These are phyloP conservation scores for Phytophthora multivora DNA, from an alignment of 352 stramenopile genomes.

Conservation along the genomic window DNA sequence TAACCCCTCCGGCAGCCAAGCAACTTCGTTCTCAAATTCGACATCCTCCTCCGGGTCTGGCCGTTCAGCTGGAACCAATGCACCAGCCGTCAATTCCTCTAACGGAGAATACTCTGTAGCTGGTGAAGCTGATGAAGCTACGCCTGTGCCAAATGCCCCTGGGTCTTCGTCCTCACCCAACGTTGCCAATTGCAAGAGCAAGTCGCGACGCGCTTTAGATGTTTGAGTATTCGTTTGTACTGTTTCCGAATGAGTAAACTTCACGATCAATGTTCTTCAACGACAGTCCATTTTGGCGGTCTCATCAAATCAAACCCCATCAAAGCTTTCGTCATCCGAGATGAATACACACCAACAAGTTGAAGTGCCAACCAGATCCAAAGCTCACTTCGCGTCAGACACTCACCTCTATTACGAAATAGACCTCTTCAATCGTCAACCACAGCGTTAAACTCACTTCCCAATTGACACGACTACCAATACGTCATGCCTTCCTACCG, in stretches of 20 bases:
- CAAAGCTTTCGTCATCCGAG: slow-evolving; percentile 6
- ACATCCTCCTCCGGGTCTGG: slow-evolving; percentile 15
- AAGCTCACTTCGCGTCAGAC: slow-evolving; percentile 13
- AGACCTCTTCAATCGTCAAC: not conserved
- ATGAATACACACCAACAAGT: slow-evolving; percentile 10
- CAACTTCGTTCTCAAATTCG: slow-evolving; percentile 3
- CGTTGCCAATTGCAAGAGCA: slow-evolving; percentile 22
- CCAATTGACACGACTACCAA: slow-evolving; percentile 5
- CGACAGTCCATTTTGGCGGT: slow-evolving; percentile 1
- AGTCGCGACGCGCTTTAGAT: slow-evolving; percentile 9
- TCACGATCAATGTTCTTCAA: slow-evolving; percentile 12
- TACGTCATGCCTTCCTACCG: slow-evolving; percentile 37
- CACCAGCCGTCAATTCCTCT: not conserved
- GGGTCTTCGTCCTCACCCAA: not conserved
- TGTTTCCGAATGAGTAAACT: not conserved
- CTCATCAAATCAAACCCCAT: slow-evolving; percentile 16
- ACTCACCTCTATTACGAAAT: not conserved
- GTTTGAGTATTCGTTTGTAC: not conserved
- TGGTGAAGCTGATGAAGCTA: slow-evolving; percentile 12
- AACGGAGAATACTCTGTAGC: slow-evolving; percentile 12
- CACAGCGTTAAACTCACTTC: slow-evolving; percentile 3
- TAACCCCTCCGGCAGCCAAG: not conserved
- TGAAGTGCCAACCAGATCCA: slow-evolving; percentile 25
- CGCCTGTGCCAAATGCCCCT: not conserved
- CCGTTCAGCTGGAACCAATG: slow-evolving; percentile 3